These are phyloP conservation scores for Neurospora pannonica DNA, from an alignment of 495 filamentous ascomycete genomes.

Conservation along the genomic window DNA sequence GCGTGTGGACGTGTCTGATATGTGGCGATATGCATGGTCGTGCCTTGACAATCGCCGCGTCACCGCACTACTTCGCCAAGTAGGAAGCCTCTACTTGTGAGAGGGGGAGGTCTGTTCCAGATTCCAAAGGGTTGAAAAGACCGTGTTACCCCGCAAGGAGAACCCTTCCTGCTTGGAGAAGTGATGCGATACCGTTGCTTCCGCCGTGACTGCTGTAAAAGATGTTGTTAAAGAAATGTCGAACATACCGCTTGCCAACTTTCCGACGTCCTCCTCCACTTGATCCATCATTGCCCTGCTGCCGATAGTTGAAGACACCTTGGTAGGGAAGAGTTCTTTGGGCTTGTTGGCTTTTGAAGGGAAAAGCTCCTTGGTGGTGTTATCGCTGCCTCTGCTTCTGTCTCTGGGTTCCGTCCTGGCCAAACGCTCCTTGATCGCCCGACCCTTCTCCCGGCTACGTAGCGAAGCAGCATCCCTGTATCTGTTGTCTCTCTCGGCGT, in stretches of 20 bases:
- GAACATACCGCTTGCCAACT: slow-evolving; percentile 29
- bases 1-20: neutral
- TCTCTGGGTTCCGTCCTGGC: slow-evolving; percentile 5
- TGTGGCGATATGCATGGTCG: neutral
- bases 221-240: slow-evolving; percentile 8
- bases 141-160: neutral
- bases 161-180: neutral
- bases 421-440: slow-evolving; percentile 34
- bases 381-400: slow-evolving; percentile 8
- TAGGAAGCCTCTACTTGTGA: neutral
- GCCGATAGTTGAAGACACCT: slow-evolving; percentile 20
- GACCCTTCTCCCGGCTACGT: slow-evolving; percentile 37
- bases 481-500: slow-evolving; percentile 8
- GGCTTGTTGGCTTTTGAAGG: slow-evolving; percentile 41
- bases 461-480: slow-evolving; percentile 20
- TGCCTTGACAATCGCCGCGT: neutral
- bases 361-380: slow-evolving; percentile 55
- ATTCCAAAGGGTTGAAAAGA: neutral
- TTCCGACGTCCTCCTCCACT: slow-evolving; percentile 34
- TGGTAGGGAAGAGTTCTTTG: slow-evolving; percentile 69
- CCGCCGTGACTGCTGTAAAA: slow-evolving; percentile 5
- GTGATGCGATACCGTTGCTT: slow-evolving; percentile 1
- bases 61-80: neutral
- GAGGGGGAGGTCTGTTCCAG: neutral
- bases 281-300: slow-evolving; percentile 31